These are phyloP conservation scores for Cryptosporidium ryanae DNA, from an alignment of 169 alveolate genomes.

Conservation along the genomic window DNA sequence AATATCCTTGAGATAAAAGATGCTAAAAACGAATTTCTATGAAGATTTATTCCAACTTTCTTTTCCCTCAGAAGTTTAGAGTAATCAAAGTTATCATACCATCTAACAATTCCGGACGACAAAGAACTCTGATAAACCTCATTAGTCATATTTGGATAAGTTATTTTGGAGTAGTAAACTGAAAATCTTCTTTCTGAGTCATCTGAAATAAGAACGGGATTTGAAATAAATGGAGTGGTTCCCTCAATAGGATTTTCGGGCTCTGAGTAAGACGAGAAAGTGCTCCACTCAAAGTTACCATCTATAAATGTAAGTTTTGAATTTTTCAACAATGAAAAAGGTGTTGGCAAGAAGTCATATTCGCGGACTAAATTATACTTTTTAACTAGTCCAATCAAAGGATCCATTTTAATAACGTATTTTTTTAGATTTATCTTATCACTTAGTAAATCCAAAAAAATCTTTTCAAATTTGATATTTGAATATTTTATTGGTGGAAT, in stretches of 20 bases:
- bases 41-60: background rate
- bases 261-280: slow-evolving; percentile 1
- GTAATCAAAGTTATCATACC: slow-evolving; percentile 58
- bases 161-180: slow-evolving; percentile 34
- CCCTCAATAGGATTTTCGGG: slow-evolving; percentile 30
- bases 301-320: slow-evolving; percentile 54
- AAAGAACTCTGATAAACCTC: slow-evolving; percentile 41
- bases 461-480: slow-evolving; percentile 31
- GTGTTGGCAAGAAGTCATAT: slow-evolving; percentile 26
- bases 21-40: slow-evolving; percentile 2
- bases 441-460: slow-evolving; percentile 17
- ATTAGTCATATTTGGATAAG: slow-evolving; percentile 26
- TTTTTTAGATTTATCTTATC: slow-evolving; percentile 19
- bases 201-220: slow-evolving; percentile 35
- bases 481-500: slow-evolving; percentile 8
- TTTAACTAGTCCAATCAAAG: slow-evolving; percentile 5
- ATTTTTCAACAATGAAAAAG: slow-evolving; percentile 24
- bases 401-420: slow-evolving; percentile 43
- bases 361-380: slow-evolving; percentile 15
- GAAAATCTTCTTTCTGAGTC: slow-evolving; percentile 6
- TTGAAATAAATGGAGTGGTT: slow-evolving; percentile 61
- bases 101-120: slow-evolving; percentile 59
- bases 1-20: slow-evolving; percentile 46
- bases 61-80: slow-evolving; percentile 15
- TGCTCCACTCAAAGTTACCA: slow-evolving; percentile 51